Conservation (phyloP, 179 eudicot species). For the Beta lomatogona region DNA sequence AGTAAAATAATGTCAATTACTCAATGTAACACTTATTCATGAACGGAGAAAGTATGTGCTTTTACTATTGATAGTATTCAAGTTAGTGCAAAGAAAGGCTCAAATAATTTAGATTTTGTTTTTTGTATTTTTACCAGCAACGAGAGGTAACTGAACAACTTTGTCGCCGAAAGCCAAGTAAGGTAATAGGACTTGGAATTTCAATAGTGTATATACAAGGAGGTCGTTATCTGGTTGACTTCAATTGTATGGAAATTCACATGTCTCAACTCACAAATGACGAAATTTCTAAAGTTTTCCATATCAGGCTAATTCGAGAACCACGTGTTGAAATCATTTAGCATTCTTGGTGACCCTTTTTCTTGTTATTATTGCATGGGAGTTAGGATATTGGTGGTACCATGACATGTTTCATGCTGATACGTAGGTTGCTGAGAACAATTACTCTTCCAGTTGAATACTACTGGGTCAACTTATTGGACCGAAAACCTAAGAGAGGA, state of each 20-base stretch:
- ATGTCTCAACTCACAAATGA: not conserved
- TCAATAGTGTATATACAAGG: not conserved
- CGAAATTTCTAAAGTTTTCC: not conserved
- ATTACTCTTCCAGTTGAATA: not conserved
- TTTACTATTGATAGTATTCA: too few relatives aligned
- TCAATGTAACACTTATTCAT: too few relatives aligned
- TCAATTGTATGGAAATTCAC: not conserved
- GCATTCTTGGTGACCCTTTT: conserved; percentile 1
- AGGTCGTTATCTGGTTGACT: not conserved
- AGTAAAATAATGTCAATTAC: too few relatives aligned
- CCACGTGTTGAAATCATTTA: not conserved
- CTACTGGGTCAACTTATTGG: not conserved
- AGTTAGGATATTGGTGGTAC: not conserved
- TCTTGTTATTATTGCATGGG: not conserved
- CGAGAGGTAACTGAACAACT: too few relatives aligned
- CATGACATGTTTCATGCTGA: conserved; percentile 19
- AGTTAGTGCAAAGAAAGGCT: too few relatives aligned
- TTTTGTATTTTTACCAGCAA: too few relatives aligned
- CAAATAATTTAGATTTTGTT: too few relatives aligned
- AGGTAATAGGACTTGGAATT: too few relatives aligned
- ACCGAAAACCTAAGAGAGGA: not conserved
- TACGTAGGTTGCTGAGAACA: not conserved
- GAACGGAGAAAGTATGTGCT: too few relatives aligned
- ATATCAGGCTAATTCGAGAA: not conserved
- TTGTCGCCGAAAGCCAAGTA: too few relatives aligned